phyloP scores from a whole-genome alignment of 75 land plant genomes.

The Ceratopteris richardii region DNA sequence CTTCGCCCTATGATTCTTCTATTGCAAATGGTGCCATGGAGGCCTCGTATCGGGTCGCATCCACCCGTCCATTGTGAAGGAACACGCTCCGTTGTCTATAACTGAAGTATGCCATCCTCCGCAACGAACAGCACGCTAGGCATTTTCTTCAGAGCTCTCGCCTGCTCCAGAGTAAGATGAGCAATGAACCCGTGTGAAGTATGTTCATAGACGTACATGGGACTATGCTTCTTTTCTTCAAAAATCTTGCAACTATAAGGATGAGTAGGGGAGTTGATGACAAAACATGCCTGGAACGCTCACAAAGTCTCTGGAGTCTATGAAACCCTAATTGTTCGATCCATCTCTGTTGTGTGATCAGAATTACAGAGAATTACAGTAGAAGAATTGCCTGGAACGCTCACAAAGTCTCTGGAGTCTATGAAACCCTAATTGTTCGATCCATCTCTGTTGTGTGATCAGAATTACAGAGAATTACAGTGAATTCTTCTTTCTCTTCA shows the following conservation, averaged over 20 bases:
- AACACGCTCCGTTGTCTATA: constrained; percentile 83
- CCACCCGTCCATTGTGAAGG: constrained; percentile 68
- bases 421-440: no score
- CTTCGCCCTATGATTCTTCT: constrained; percentile 62
- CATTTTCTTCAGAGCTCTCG: constrained; percentile 20
- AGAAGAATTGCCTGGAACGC: no score
- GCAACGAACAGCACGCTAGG: constrained; percentile 53
- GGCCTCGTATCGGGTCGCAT: constrained; percentile 47
- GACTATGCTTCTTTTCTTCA: neutral
- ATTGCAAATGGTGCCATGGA: constrained; percentile 45
- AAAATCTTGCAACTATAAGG: neutral
- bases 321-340: no score
- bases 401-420: no score
- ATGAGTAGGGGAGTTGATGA: no score
- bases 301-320: no score
- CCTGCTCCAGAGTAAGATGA: constrained; percentile 26
- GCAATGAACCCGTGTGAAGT: constrained; percentile 85
- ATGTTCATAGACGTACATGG: constrained; percentile 31
- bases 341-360: no score
- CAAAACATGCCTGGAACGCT: no score
- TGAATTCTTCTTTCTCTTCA: no score
- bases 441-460: no score
- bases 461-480: no score
- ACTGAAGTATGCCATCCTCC: constrained; percentile 46
- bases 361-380: no score